A percentile compares a stretch with the other conserved stretches of the same genome.
These are phyloP conservation scores for Tillandsia leiboldiana DNA, from an alignment of 176 grass and related monocot species.

Conservation along the genomic window DNA sequence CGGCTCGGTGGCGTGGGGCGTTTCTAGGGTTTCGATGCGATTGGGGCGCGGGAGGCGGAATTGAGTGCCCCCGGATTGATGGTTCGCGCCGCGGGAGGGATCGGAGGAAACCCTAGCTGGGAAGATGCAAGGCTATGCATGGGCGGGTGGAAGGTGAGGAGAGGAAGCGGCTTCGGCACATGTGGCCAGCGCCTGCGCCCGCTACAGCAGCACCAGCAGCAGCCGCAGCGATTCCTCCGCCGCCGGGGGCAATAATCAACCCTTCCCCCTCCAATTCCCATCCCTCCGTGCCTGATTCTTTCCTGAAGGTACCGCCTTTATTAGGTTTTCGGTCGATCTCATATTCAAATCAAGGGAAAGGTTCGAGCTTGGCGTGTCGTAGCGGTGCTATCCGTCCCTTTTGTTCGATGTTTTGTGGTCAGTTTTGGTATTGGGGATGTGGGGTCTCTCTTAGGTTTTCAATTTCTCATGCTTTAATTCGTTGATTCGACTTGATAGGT, in stretches of 20 bases:
- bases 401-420: constrained; percentile 1
- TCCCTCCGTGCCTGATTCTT: background rate
- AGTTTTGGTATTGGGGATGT: background rate
- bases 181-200: constrained; percentile 4
- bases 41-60: background rate
- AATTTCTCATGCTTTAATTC: background rate
- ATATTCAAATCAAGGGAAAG: background rate
- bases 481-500: background rate
- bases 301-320: background rate
- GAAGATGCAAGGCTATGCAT: constrained; percentile 16
- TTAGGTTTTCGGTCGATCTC: background rate
- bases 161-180: constrained; percentile 6
- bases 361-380: background rate
- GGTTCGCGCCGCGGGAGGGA: constrained; percentile 5
- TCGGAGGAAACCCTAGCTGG: background rate
- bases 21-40: constrained; percentile 11
- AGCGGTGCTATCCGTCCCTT: background rate
- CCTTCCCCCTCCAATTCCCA: background rate
- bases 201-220: background rate
- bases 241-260: background rate
- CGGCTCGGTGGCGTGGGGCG: background rate
- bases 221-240: background rate
- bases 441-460: background rate
- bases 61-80: constrained; percentile 6
- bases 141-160: constrained; percentile 11